These are phyloP conservation scores for Oldenlandia corymbosa DNA, from an alignment of 257 asterid species.

Conservation along the genomic window DNA sequence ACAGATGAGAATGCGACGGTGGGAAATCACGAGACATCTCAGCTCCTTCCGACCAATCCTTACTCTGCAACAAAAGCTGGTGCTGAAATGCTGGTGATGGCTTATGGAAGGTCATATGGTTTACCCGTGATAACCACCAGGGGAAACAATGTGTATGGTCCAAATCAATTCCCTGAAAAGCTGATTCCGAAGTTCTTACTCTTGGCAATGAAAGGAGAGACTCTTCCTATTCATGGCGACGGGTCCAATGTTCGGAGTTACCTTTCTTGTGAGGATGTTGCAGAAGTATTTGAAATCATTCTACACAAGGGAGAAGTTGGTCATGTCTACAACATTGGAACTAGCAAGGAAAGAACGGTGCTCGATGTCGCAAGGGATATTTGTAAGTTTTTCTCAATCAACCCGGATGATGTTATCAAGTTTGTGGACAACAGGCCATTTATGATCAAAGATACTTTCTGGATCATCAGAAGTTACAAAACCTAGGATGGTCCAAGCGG, in stretches of 20 bases:
- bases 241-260: constrained; percentile 92
- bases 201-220: constrained; percentile 71
- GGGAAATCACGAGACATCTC: constrained; percentile 96
- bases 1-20: constrained; percentile 93
- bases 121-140: constrained; percentile 82
- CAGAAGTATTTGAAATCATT: constrained; percentile 85
- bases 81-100: too few species aligned
- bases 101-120: constrained; percentile 92
- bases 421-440: constrained; percentile 91
- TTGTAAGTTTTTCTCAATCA: constrained; percentile 64
- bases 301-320: constrained; percentile 97
- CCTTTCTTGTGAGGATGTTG: constrained; percentile 93
- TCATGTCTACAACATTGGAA: constrained; percentile 86
- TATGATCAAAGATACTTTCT: constrained; percentile 93
- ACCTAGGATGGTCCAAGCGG: constrained; percentile 77
- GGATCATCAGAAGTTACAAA: constrained; percentile 79
- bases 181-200: constrained; percentile 90
- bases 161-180: constrained; percentile 93
- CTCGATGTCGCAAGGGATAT: constrained; percentile 80
- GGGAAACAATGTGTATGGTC: constrained; percentile 91
- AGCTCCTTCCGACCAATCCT: constrained; percentile 89
- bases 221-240: constrained; percentile 93
- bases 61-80: constrained; percentile 95
- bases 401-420: constrained; percentile 58
- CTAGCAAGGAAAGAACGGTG: constrained; percentile 88